A percentile compares a stretch with the other conserved stretches of the same genome.
Conservation (phyloP, 805 yeast genomes). For the Pichia cabralensis region DNA sequence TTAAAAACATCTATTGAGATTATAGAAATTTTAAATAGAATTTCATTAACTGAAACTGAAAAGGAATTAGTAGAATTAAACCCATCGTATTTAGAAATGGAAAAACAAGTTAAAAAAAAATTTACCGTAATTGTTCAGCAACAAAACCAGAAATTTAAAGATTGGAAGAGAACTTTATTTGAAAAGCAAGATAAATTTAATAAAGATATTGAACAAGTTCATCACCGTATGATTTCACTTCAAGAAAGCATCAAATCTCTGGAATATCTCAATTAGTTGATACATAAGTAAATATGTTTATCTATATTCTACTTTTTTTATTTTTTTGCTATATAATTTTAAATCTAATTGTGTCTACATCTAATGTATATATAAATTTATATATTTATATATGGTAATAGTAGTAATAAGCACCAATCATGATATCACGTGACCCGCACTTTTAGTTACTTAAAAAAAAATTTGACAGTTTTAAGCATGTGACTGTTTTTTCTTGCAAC, state of each 20-base stretch:
- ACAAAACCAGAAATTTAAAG: constrained; percentile 50
- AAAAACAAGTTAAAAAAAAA: constrained; percentile 32
- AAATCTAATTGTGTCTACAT: no score
- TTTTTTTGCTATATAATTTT: no score
- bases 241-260: constrained; percentile 23
- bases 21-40: constrained; percentile 29
- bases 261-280: constrained; percentile 1
- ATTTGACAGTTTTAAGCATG: no score
- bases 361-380: no score
- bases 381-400: no score
- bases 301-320: no score
- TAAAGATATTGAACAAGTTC: constrained; percentile 38
- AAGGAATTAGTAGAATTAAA: constrained; percentile 30
- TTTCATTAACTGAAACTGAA: constrained; percentile 30
- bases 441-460: no score
- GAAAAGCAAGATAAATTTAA: constrained; percentile 48
- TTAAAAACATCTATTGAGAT: constrained; percentile 24
- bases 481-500: no score
- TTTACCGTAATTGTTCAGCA: constrained; percentile 32
- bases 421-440: no score
- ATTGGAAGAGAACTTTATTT: constrained; percentile 49
- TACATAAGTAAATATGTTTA: background rate
- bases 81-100: constrained; percentile 37
- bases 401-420: no score
- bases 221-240: constrained; percentile 27